A percentile compares a stretch with the other conserved stretches of the same genome.
Conservation (phyloP, 345 rosid genomes). For the Eucalyptus regnans region DNA sequence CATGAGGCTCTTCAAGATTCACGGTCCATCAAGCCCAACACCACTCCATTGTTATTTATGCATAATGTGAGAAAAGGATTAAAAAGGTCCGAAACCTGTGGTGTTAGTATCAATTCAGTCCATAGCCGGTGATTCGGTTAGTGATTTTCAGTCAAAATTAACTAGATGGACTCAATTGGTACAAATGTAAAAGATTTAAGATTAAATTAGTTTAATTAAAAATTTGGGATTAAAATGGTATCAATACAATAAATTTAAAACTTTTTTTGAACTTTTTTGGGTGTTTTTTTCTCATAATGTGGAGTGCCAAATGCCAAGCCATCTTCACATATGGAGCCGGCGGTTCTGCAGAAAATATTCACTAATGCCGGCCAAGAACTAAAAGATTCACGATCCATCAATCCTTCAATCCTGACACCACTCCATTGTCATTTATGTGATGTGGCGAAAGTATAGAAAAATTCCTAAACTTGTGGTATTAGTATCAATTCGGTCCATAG, state of each 20-base stretch:
- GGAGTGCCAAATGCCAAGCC: neutral
- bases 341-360: too few species aligned
- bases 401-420: neutral
- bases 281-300: too few species aligned
- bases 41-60: too few species aligned
- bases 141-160: too few species aligned
- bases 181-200: too few species aligned
- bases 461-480: rapidly evolving
- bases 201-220: rapidly evolving
- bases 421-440: too few species aligned
- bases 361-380: too few species aligned
- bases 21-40: neutral
- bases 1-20: neutral
- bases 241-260: rapidly evolving
- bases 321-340: neutral
- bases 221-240: rapidly evolving
- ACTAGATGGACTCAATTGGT: rapidly evolving
- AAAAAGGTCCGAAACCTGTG: rapidly evolving
- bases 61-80: too few species aligned
- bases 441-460: rapidly evolving
- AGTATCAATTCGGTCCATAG: rapidly evolving
- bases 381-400: neutral
- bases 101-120: too few species aligned
- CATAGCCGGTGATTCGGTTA: rapidly evolving
- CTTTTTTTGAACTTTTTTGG: too few species aligned